A percentile compares a stretch with the other conserved stretches of the same genome.
Conservation (phyloP, 2,329 filamentous ascomycete species). For the Scedosporium aurantiacum region DNA sequence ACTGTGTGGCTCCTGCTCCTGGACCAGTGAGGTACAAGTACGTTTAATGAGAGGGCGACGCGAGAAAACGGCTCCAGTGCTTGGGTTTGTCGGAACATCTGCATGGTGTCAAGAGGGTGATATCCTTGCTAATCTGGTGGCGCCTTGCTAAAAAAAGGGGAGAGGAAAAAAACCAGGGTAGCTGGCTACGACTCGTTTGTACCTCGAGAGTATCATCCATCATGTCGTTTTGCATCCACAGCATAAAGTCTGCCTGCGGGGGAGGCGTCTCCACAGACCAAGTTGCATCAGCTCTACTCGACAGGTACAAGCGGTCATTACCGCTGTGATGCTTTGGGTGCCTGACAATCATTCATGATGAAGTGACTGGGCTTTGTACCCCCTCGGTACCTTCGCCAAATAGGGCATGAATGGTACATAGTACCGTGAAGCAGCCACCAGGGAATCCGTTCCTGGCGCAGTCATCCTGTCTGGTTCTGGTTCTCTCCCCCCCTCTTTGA, state of each 20-base stretch:
- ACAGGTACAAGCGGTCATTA: background rate
- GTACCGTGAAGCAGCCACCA: background rate
- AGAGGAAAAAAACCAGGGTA: background rate
- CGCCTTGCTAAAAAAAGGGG: background rate
- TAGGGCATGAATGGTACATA: background rate
- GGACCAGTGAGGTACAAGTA: background rate
- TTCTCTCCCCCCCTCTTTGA: no score
- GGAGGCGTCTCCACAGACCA: background rate
- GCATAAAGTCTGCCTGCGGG: background rate
- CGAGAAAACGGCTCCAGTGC: no score
- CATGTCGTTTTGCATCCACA: background rate
- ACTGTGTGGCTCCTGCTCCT: no score
- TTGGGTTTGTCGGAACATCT: background rate
- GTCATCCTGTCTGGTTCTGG: background rate
- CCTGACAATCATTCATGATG: background rate
- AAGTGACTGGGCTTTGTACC: background rate
- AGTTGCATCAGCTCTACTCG: background rate
- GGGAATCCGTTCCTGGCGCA: background rate
- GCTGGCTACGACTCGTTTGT: background rate
- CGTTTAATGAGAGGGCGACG: background rate
- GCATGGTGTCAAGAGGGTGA: background rate
- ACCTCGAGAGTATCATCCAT: background rate
- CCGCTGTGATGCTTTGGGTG: background rate
- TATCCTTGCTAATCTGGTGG: background rate
- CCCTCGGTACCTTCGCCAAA: background rate